phyloP scores from a whole-genome alignment of 495 filamentous ascomycete species.

The Aspergillus affinis region DNA sequence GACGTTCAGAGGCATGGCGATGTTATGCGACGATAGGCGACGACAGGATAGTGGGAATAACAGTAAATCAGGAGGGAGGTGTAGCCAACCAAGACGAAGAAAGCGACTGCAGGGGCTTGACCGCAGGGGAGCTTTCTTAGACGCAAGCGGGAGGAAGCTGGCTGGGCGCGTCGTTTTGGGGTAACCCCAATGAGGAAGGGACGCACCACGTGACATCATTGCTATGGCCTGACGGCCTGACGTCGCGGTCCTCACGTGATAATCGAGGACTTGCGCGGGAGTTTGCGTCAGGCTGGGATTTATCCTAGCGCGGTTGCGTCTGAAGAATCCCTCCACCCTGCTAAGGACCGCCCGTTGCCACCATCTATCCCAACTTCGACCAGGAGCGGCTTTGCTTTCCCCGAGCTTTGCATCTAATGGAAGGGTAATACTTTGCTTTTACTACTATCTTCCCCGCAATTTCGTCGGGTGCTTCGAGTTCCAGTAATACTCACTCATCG shows the following conservation, averaged over 20 bases:
- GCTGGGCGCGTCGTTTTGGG: constrained; percentile 26
- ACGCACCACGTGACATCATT: constrained; percentile 16
- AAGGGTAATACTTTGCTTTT: constrained; percentile 23
- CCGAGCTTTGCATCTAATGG: constrained; percentile 13
- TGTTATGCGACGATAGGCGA: neutral
- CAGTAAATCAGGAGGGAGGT: constrained; percentile 6
- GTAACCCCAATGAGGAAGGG: constrained; percentile 26
- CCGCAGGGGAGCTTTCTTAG: constrained; percentile 25
- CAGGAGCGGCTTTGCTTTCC: too few relatives aligned
- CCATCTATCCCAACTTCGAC: neutral
- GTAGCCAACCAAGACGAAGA: constrained; percentile 10
- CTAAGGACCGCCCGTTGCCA: neutral
- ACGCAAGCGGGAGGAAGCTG: constrained; percentile 32
- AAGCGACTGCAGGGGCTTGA: constrained; percentile 12
- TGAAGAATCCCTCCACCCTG: neutral
- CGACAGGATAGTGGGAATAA: neutral
- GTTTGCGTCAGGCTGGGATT: neutral
- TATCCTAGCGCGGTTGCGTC: neutral
- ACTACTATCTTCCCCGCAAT: constrained; percentile 19
- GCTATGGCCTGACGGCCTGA: too few relatives aligned
- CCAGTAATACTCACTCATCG: constrained; percentile 65
- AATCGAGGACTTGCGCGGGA: neutral
- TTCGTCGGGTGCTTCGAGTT: constrained; percentile 36
- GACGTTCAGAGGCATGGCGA: constrained; percentile 33
- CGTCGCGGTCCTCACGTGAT: neutral